A percentile compares a stretch with the other conserved stretches of the same genome.
These are phyloP conservation scores for Calonectria pauciramosa DNA, from an alignment of 2,329 filamentous ascomycete genomes.

Conservation along the genomic window DNA sequence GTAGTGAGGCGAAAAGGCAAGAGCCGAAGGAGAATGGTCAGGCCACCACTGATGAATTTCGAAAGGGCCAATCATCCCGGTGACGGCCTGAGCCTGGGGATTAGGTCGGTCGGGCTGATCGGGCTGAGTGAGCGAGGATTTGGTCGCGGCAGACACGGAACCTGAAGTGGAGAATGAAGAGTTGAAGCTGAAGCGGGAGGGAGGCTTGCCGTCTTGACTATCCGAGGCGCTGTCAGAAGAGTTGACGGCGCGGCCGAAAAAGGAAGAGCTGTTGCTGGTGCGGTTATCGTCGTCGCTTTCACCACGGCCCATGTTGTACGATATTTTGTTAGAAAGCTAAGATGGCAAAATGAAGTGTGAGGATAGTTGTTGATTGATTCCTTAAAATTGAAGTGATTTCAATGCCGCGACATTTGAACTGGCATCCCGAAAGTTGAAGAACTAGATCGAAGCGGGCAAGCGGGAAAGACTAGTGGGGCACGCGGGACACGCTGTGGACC, in stretches of 20 bases:
- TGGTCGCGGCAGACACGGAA: conserved; percentile 32
- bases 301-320: conserved; percentile 35
- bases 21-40: conserved; percentile 37
- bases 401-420: conserved; percentile 11
- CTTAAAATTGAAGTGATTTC: neutral
- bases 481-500: neutral
- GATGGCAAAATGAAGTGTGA: neutral
- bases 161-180: conserved; percentile 30
- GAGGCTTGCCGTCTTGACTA: conserved; percentile 55
- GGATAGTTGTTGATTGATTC: neutral
- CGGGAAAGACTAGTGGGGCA: conserved; percentile 7
- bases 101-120: neutral
- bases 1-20: conserved; percentile 48
- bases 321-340: neutral
- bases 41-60: conserved; percentile 34
- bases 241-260: conserved; percentile 30
- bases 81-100: neutral
- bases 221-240: conserved; percentile 54
- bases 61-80: conserved; percentile 36
- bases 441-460: conserved; percentile 24
- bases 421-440: conserved; percentile 27
- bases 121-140: conserved; percentile 19
- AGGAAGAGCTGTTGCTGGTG: neutral
- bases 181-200: conserved; percentile 42
- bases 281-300: conserved; percentile 18